These are phyloP conservation scores for Trichosanthes truncata DNA, from an alignment of 306 rosid genomes.

Conservation along the genomic window DNA sequence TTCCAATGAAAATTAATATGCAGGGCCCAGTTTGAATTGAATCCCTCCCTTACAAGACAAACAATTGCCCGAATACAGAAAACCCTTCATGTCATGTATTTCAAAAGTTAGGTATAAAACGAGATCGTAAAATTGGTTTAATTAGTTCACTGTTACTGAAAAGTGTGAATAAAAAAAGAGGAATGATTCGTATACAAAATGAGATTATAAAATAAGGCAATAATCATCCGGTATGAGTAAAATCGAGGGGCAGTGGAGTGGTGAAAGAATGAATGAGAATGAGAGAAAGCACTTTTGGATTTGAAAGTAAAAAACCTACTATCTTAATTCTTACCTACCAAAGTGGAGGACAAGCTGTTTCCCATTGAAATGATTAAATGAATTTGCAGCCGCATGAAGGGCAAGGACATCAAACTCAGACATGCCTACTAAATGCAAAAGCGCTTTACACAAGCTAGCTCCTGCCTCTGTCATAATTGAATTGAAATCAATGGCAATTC, in stretches of 20 bases:
- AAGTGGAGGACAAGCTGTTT: conserved; percentile 7
- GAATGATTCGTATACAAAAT: not conserved
- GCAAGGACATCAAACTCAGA: not conserved
- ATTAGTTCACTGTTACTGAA: not conserved
- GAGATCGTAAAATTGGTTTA: not conserved
- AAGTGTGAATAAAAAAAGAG: not conserved
- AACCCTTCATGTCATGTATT: not conserved
- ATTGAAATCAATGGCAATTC: not conserved
- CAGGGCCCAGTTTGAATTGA: not conserved
- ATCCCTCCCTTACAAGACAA: not conserved
- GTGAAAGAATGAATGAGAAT: not conserved
- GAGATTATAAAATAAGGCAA: not conserved
- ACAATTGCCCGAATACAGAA: not conserved
- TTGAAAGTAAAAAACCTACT: not conserved
- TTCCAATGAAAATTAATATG: not conserved
- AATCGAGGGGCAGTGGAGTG: not conserved
- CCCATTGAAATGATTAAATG: conserved; percentile 6
- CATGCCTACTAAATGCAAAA: conserved; percentile 1
- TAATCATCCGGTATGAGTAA: not conserved
- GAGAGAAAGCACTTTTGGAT: not conserved
- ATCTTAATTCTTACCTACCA: not conserved
- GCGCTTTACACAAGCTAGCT: not conserved
- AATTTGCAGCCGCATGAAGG: too few species aligned
- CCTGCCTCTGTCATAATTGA: not conserved
- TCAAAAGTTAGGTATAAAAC: not conserved